A percentile compares a stretch with the other conserved stretches of the same genome.
Conservation (phyloP, 441 rosid genomes). For the Eruca vesicaria region DNA sequence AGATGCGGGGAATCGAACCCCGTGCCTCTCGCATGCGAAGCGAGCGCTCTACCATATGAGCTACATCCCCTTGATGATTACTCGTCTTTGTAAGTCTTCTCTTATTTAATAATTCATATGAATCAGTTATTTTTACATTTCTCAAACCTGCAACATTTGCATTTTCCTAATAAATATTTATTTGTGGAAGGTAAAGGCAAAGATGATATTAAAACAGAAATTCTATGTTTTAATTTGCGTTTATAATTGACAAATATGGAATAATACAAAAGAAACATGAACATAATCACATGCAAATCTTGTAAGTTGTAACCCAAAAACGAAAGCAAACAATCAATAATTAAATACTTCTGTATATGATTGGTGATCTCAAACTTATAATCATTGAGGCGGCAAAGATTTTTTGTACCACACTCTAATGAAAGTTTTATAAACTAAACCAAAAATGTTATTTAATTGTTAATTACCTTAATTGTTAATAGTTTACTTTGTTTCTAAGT, state of each 20-base stretch:
- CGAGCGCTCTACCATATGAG: slow-evolving; percentile 96
- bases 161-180: background rate
- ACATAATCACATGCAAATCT: background rate
- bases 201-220: background rate
- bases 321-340: background rate
- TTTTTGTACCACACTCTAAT: background rate
- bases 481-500: slow-evolving; percentile 29
- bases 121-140: background rate
- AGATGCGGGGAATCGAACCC: slow-evolving; percentile 90
- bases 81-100: too few species aligned
- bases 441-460: background rate
- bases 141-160: background rate
- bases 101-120: background rate
- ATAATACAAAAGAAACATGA: background rate
- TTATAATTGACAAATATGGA: background rate
- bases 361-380: background rate
- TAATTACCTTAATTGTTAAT: background rate
- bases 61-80: slow-evolving; percentile 54
- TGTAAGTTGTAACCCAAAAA: background rate
- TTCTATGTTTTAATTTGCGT: background rate
- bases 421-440: background rate
- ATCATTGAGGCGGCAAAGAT: background rate
- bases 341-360: background rate
- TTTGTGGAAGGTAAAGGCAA: background rate
- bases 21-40: slow-evolving; percentile 96